Evolutionary conservation across 768 basidiomycete species (phyloP).

Genomic region (Mycena capillaripes): DNA sequence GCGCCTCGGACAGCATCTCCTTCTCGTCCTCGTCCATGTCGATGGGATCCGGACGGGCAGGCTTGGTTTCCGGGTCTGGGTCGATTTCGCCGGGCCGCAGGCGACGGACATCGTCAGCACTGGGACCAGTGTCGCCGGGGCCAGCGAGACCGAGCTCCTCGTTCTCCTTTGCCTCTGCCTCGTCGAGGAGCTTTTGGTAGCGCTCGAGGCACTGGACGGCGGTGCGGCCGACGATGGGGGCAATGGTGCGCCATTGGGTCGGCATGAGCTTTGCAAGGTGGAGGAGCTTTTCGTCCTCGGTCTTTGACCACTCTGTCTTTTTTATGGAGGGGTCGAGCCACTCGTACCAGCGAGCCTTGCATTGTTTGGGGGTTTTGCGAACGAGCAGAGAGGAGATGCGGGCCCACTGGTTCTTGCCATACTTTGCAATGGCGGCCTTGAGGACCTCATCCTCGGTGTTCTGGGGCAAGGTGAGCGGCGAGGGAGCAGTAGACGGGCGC

Average conservation of each 20-base stretch:
- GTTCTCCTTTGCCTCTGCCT: constrained; percentile 96
- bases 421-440: constrained; percentile 98
- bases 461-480: constrained; percentile 52
- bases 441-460: constrained; percentile 99
- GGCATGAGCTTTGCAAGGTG: constrained; percentile 99
- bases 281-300: constrained; percentile 97
- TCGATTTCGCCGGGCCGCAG: constrained; percentile 97
- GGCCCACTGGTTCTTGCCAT: constrained; percentile 98
- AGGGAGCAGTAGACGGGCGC: constrained; percentile 1
- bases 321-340: constrained; percentile 99
- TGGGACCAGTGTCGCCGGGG: constrained; percentile 85
- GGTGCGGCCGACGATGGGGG: constrained; percentile 97
- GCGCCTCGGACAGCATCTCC: constrained; percentile 99
- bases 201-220: constrained; percentile 98
- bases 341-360: constrained; percentile 99
- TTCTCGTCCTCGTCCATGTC: constrained; percentile 99
- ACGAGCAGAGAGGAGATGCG: constrained; percentile 98
- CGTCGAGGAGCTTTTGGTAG: constrained; percentile 97
- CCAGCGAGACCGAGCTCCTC: constrained; percentile 94
- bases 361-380: constrained; percentile 99
- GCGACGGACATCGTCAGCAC: constrained; percentile 92
- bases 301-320: constrained; percentile 99
- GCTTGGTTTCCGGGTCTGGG: constrained; percentile 98
- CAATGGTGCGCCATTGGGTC: constrained; percentile 99
- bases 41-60: constrained; percentile 97